Evolutionary conservation across 164 flowering plant species (phyloP).

Genomic region (Protea cynaroides): DNA sequence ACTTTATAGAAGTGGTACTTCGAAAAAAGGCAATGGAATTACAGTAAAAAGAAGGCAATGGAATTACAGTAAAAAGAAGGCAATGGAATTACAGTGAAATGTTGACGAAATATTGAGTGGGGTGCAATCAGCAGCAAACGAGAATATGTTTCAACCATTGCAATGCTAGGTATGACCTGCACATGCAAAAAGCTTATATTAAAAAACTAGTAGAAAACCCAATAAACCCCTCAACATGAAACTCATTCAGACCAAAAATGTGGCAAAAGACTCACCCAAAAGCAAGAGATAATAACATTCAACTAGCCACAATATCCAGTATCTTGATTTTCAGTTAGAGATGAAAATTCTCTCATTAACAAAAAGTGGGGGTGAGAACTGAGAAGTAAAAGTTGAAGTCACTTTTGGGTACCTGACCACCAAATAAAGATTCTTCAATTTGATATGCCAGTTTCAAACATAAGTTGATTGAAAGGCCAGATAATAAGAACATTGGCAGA

Average conservation of each 20-base stretch:
- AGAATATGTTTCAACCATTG: conserved; percentile 89
- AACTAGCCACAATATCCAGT: background rate
- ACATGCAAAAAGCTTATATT: conserved; percentile 5
- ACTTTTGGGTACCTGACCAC: conserved; percentile 57
- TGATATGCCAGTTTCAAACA: conserved; percentile 70
- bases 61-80: conserved; percentile 45
- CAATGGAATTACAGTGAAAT: conserved; percentile 61
- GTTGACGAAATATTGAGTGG: conserved; percentile 86
- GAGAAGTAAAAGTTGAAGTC: background rate
- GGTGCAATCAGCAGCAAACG: conserved; percentile 84
- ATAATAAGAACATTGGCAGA: conserved; percentile 75
- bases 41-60: conserved; percentile 33
- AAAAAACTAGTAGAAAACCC: background rate
- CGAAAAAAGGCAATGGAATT: conserved; percentile 21
- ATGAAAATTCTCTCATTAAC: background rate
- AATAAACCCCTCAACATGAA: background rate
- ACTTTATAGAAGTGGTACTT: background rate
- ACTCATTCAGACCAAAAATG: background rate
- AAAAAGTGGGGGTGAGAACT: background rate
- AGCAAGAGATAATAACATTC: background rate
- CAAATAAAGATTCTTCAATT: conserved; percentile 84
- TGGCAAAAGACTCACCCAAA: background rate
- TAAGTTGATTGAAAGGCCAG: conserved; percentile 83
- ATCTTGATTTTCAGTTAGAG: background rate
- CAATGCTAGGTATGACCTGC: conserved; percentile 93